These are phyloP conservation scores for Xylaria flabelliformis DNA, from an alignment of 495 filamentous ascomycete species.

Conservation along the genomic window DNA sequence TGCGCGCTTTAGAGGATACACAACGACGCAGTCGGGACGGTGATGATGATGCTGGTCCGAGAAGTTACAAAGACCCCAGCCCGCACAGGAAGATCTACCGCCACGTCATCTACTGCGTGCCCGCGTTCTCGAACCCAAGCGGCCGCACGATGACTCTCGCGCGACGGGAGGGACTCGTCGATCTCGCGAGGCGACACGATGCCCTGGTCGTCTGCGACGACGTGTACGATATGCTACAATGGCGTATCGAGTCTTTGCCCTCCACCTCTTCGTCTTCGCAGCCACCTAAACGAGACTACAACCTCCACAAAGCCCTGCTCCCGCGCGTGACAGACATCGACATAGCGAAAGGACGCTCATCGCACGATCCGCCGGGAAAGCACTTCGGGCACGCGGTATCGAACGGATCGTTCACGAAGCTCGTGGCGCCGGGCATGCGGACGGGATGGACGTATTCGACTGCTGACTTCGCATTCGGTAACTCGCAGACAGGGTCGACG, in stretches of 20 bases:
- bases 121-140: conserved; percentile 83
- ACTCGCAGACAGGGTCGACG: conserved; percentile 73
- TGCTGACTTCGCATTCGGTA: conserved; percentile 67
- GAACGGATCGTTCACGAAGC: conserved; percentile 86
- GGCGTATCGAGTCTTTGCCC: conserved; percentile 47
- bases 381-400: conserved; percentile 77
- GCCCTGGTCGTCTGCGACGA: conserved; percentile 85
- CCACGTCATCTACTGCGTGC: conserved; percentile 83
- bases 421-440: conserved; percentile 77
- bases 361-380: conserved; percentile 38
- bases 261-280: background rate
- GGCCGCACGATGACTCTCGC: conserved; percentile 71
- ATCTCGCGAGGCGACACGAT: conserved; percentile 73
- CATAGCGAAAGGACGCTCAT: conserved; percentile 51
- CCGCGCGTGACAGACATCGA: conserved; percentile 83
- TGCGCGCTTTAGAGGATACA: conserved; percentile 47
- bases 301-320: conserved; percentile 43
- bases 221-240: conserved; percentile 89
- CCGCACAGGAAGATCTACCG: conserved; percentile 71
- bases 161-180: conserved; percentile 66
- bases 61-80: conserved; percentile 40
- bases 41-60: conserved; percentile 5
- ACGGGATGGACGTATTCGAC: conserved; percentile 85
- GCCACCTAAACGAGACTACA: background rate
- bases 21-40: background rate